Conservation (phyloP, 805 yeast species). For the Helenozyma baotianmanensis region DNA sequence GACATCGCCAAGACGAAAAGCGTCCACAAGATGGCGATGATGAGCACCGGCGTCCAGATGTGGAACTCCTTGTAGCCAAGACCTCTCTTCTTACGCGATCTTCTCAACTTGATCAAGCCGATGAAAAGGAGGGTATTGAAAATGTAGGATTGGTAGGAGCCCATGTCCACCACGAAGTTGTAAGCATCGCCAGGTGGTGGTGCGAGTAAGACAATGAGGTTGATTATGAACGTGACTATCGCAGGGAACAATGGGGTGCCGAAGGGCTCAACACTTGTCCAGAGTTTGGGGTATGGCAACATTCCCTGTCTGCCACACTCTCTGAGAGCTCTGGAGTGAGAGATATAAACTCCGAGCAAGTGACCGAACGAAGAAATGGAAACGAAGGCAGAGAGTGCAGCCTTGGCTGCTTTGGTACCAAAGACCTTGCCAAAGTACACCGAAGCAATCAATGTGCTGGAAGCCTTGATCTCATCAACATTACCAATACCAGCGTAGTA, state of each 20-base stretch:
- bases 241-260: slow-evolving; percentile 28
- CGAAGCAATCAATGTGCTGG: slow-evolving; percentile 28
- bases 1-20: slow-evolving; percentile 38
- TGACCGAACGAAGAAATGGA: slow-evolving; percentile 31
- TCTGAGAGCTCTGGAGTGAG: slow-evolving; percentile 28
- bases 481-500: slow-evolving; percentile 26
- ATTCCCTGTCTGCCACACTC: slow-evolving; percentile 34
- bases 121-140: slow-evolving; percentile 24
- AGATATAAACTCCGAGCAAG: slow-evolving; percentile 23
- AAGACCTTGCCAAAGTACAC: slow-evolving; percentile 28
- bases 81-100: slow-evolving; percentile 22
- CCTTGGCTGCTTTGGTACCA: slow-evolving; percentile 21
- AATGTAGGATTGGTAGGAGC: slow-evolving; percentile 25
- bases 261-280: slow-evolving; percentile 29
- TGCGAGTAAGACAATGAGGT: slow-evolving; percentile 24
- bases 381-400: slow-evolving; percentile 22
- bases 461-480: slow-evolving; percentile 21
- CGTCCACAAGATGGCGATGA: slow-evolving; percentile 28
- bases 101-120: slow-evolving; percentile 25
- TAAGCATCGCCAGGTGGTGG: slow-evolving; percentile 35
- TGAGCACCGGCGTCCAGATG: slow-evolving; percentile 22
- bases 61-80: slow-evolving; percentile 15
- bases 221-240: slow-evolving; percentile 21
- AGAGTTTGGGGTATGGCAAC: slow-evolving; percentile 23
- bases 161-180: slow-evolving; percentile 28